Conservation (phyloP, 768 basidiomycete species). For the Leccinellum rugosiceps region DNA sequence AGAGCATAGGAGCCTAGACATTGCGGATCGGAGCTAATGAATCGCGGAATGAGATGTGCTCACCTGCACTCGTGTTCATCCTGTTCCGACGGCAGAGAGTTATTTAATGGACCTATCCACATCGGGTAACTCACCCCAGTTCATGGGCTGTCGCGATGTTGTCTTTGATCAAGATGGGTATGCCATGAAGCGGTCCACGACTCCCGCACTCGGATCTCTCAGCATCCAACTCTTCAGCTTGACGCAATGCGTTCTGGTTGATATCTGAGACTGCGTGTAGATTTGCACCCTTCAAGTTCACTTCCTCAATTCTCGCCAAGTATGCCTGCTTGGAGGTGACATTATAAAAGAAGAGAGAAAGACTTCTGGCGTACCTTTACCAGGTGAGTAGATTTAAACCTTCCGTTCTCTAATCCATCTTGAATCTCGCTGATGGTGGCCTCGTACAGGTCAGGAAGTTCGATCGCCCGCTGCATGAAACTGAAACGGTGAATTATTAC, state of each 20-base stretch:
- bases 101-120: background rate
- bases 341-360: background rate
- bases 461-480: constrained; percentile 2
- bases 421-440: constrained; percentile 55
- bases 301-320: constrained; percentile 63
- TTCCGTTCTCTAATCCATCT: constrained; percentile 44
- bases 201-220: constrained; percentile 45
- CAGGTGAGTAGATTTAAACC: constrained; percentile 58
- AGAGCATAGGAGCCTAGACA: constrained; percentile 35
- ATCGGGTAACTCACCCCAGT: constrained; percentile 21
- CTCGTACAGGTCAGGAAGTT: constrained; percentile 55
- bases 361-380: constrained; percentile 43
- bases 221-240: constrained; percentile 52
- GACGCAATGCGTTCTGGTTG: constrained; percentile 49
- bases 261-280: constrained; percentile 58
- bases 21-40: background rate
- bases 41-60: constrained; percentile 27
- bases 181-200: constrained; percentile 52
- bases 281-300: constrained; percentile 57
- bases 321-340: constrained; percentile 48
- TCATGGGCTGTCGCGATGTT: constrained; percentile 33
- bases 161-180: constrained; percentile 56
- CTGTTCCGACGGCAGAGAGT: constrained; percentile 18
- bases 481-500: background rate
- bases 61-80: constrained; percentile 50